Conservation (phyloP, 2,329 filamentous ascomycete genomes). For the Xylaria multiplex region DNA sequence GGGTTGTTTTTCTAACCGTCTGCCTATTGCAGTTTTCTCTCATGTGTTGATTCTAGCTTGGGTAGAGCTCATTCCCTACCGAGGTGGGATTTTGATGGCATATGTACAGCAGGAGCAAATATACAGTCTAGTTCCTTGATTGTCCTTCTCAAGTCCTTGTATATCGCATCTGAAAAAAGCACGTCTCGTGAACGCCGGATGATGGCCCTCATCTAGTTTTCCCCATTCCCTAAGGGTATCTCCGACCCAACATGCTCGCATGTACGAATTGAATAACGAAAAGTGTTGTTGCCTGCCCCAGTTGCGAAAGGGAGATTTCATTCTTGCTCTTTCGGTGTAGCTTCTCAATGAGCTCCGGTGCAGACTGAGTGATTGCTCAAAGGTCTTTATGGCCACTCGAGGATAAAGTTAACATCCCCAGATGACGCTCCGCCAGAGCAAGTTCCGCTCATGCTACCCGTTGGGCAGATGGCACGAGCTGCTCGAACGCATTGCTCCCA, state of each 20-base stretch:
- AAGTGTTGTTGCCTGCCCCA: constrained; percentile 26
- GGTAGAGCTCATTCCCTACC: constrained; percentile 4
- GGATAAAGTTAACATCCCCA: constrained; percentile 58
- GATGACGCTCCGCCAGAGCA: constrained; percentile 60
- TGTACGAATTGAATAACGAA: constrained; percentile 33
- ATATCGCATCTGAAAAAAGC: constrained; percentile 20
- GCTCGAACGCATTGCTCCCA: constrained; percentile 66
- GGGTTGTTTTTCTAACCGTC: constrained; percentile 9
- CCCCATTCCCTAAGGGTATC: constrained; percentile 32
- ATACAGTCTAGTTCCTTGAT: constrained; percentile 14
- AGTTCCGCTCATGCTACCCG: constrained; percentile 58
- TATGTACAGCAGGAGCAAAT: constrained; percentile 34
- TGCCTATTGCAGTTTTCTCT: constrained; percentile 3
- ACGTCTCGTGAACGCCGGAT: constrained; percentile 28
- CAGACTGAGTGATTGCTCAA: constrained; percentile 10
- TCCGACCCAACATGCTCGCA: constrained; percentile 33
- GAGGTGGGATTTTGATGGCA: constrained; percentile 9
- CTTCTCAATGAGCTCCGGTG: not conserved
- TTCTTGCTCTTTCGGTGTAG: constrained; percentile 4
- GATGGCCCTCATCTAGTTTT: constrained; percentile 21
- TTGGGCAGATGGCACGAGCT: constrained; percentile 61
- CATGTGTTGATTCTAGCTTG: constrained; percentile 11
- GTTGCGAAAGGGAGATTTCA: constrained; percentile 34
- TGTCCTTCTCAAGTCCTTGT: constrained; percentile 1
- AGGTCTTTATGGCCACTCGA: constrained; percentile 46